Evolutionary conservation across 495 filamentous ascomycete species (phyloP), one percentile per base, ranked within the genome.

Genomic region (Neurospora hispaniola): DNA sequence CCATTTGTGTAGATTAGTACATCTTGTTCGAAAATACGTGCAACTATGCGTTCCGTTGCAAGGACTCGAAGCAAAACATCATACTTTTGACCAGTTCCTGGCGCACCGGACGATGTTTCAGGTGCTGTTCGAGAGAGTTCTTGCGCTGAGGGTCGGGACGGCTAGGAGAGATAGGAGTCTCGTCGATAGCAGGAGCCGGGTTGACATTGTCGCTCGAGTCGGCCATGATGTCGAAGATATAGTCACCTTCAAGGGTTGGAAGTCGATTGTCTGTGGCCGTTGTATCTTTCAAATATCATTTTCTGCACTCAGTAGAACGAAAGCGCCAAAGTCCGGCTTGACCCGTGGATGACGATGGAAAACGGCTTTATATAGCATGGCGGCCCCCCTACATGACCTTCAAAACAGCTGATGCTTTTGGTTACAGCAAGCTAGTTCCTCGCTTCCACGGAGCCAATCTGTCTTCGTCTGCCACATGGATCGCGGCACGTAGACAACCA

Each of bases 91-190:
- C 93, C 70, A 97, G 89, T 73, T 97, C 93, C 78, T 94, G 84
- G 54, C 88, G 85, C 27, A 94, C 92, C 12, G 94, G 94, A 44
- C 94, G 91, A 72, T 88, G 88, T 78, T 90, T 88, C 72, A 97
- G 87, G 77, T 94, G 92, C 76, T 92, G 93, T 82, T 96, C 93
- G 41, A 97, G 89, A n/a, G 92, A 94, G 84, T 96, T 90, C 81
- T 92, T 92, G 76, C 94, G 90, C 75, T 90, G 90, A 1, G 74
- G 48, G 73, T 84, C 80, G 27, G 82, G 79, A 27, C 79, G 76
- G 73, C 87, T 83, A 71, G 91, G 88, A n/a, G 91, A 90, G 81
- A 92, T 92, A 76, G 88, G 86, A 4, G 86, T 86, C 75, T 86
- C 82, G 80, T 90, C 82, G 62, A 82, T 23, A 39, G 71, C 18